Evolutionary conservation across 2,329 filamentous ascomycete genomes (phyloP).

Genomic region (Alternaria consortialis): DNA sequence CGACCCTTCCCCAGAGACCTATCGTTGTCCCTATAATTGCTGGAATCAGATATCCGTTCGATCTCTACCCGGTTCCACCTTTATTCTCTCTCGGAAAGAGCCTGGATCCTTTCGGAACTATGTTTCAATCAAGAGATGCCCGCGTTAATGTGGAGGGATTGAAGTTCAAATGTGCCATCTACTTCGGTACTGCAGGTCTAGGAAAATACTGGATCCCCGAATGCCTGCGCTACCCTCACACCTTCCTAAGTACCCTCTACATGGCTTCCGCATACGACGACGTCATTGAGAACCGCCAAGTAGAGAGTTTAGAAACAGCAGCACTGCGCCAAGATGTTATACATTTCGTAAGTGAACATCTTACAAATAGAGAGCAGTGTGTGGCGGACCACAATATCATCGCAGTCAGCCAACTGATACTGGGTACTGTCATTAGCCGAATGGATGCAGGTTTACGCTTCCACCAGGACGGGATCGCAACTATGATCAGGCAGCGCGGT

Average conservation of each 20-base stretch:
- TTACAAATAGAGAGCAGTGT: slow-evolving; percentile 31
- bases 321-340: slow-evolving; percentile 49
- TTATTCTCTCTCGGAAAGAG: slow-evolving; percentile 43
- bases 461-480: slow-evolving; percentile 42
- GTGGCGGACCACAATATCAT: slow-evolving; percentile 49
- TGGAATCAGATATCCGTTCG: slow-evolving; percentile 30
- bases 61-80: slow-evolving; percentile 20
- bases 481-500: slow-evolving; percentile 47
- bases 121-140: slow-evolving; percentile 43
- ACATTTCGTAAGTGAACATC: slow-evolving; percentile 38
- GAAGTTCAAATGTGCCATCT: slow-evolving; percentile 47
- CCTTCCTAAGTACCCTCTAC: slow-evolving; percentile 51
- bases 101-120: slow-evolving; percentile 48
- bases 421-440: slow-evolving; percentile 43
- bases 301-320: slow-evolving; percentile 43
- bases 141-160: slow-evolving; percentile 44
- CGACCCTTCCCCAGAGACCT: slow-evolving; percentile 28
- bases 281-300: slow-evolving; percentile 29
- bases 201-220: slow-evolving; percentile 48
- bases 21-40: slow-evolving; percentile 33
- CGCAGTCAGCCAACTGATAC: slow-evolving; percentile 48
- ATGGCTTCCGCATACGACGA: slow-evolving; percentile 48
- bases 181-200: slow-evolving; percentile 47
- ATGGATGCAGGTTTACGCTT: slow-evolving; percentile 29
- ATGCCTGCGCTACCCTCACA: slow-evolving; percentile 43